Base-by-base conservation (phyloP, 305 asterid species). In the Striga hermonthica region DNA sequence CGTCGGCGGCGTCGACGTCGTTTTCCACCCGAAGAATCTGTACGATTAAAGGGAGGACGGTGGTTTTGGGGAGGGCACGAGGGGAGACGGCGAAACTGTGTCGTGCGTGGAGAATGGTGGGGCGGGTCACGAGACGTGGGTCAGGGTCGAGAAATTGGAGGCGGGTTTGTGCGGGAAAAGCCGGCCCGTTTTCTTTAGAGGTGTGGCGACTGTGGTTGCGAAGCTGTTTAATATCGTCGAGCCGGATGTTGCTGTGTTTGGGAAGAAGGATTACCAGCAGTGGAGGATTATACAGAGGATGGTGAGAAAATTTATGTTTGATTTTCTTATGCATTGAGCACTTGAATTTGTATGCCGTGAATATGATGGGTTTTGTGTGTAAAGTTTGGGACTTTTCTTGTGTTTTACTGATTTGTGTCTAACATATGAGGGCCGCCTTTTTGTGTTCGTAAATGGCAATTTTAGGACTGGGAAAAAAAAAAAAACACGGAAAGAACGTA, bases 201-300 rank as follows among this genome's bases (percentile, higher is more conserved):
- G 99, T 57, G 95, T 93, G 49, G 95, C 95, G 4, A 93, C 99
- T 34, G 71, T 93, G 65, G 99, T 93, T 1, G 63, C 95, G 66
- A 93, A 90, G 82, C 57, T 93, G 84, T 84, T 90, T 71, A 93
- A 90, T 68, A 75, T 93, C 12, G 95, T 93, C 66, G 95, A 90
- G 73, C 99, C 97, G 65, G 96, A 93, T 82, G 82, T 93, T 73
- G 91, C 85, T 65, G 90, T 90, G n/a, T 83, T 93, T 78, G 99
- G 97, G 43, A 93, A 93, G 92, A 93, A 93, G 83, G 99, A 93
- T 74, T 93, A 93, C 79, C 99, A 90, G 76, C 99, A 93, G 50
- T 86, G 89, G 95, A 80, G 85, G 84, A 82, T 88, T 59, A 78
- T 90, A 52, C 81, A 80, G 53, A 80, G 95, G 78, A 85, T 93